Conservation (phyloP, 1,284 basidiomycete species). For the Cryptococcus wingfieldii region DNA sequence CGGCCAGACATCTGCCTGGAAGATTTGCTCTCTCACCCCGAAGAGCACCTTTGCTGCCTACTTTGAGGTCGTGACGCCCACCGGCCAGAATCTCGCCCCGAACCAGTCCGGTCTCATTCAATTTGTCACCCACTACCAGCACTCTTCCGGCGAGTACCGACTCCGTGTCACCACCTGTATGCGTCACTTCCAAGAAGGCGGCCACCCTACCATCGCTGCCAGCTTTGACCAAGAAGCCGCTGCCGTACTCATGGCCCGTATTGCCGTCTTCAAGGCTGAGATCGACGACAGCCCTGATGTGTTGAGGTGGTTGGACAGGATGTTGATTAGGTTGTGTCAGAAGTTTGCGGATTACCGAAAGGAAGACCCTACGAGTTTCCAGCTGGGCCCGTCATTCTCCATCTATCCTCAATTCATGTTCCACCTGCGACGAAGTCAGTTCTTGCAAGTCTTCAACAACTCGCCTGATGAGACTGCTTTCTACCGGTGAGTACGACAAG, state of each 20-base stretch:
- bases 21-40: conserved; percentile 85
- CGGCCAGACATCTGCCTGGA: conserved; percentile 99
- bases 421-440: conserved; percentile 94
- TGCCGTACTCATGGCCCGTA: conserved; percentile 96
- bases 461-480: conserved; percentile 99
- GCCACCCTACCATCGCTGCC: conserved; percentile 84
- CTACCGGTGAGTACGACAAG: conserved; percentile 63
- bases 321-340: conserved; percentile 97
- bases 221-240: conserved; percentile 98
- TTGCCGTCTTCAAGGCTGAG: conserved; percentile 99
- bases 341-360: conserved; percentile 99
- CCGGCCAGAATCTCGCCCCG: conserved; percentile 85
- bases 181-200: conserved; percentile 94
- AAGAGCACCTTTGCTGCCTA: conserved; percentile 88
- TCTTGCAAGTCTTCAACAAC: conserved; percentile 99
- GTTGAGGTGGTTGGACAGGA: conserved; percentile 93
- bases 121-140: conserved; percentile 98
- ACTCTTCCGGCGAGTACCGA: conserved; percentile 88
- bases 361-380: conserved; percentile 93
- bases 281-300: conserved; percentile 98
- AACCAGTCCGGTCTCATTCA: conserved; percentile 94
- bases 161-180: conserved; percentile 95
- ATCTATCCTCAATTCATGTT: conserved; percentile 99
- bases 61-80: conserved; percentile 99
- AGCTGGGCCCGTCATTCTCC: conserved; percentile 90